Evolutionary conservation across 2,329 filamentous ascomycete species (phyloP), one percentile per base, ranked within the genome.

Genomic region (Curvularia sp.): DNA sequence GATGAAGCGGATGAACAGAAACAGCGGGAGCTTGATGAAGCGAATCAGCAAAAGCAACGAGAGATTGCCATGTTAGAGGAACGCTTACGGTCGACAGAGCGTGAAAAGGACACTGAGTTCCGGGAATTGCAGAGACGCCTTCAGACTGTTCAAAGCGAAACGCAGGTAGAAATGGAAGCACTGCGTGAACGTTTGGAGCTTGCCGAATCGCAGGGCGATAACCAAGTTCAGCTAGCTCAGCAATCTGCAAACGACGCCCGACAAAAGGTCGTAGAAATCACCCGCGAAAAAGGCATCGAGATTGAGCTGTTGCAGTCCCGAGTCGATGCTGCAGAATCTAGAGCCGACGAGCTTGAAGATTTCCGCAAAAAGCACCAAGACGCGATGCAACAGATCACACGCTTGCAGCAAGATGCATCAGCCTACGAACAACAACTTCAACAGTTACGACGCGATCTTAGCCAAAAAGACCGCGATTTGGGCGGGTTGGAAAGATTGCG

Each of bases 91-190:
- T 57, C 64, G 3, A 36, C 71, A 6, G 73, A 77, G 60, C 71
- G 74, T 25, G 73, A 77, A 21, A 78, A 75, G 53, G 76, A 79
- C 53, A 54, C 70, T 25, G 70, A 78, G n/a, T 64, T 75, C 55
- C 74, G 74, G 36, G 67, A 75, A 36, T 66, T 77, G 3, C 71
- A 76, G 41, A 71, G 75, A 15, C 70, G 73, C 42, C 66, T 76
- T 39, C 65, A 77, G 30, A 61, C 72, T 6, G 49, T 68, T 7
- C 65, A 73, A 21, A 64, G 41, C 28, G 74, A 76, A 32, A 77
- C 77, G 28, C 70, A 79, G 38, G 74, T 74, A 7, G 79, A 81
- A 56, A 55, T 81, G 5, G 77, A 80, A 30, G 71, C 77, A 10
- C 60, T 82, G 9, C 74, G 73, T 34, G 73, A 75, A 42, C 75